Evolutionary conservation across 1,284 basidiomycete species (phyloP), one percentile per base, ranked within the genome.

Genomic region (Xerocomus amazonicus): DNA sequence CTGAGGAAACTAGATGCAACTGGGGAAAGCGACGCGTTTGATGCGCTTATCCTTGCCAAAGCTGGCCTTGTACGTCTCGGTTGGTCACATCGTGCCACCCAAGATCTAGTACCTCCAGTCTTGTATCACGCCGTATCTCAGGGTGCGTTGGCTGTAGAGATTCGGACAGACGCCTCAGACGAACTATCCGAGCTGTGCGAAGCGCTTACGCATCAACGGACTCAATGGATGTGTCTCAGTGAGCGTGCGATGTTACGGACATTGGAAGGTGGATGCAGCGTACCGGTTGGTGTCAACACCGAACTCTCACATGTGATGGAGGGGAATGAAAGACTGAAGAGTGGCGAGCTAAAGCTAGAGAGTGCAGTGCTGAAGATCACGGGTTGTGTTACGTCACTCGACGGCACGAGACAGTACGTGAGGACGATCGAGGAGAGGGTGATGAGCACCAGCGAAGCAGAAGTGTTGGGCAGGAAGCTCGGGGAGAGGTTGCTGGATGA

Each of bases 261-360:
- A 33, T 76, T 99, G 46, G 96, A 99, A 68, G 97, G 97, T 10
- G 97, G 95, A 27, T 99, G 97, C 70, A 95, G 90, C 52, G 93
- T 99, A 1, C 97, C 96, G 0, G 94, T 98, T n/a, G 95, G 96
- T 14, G 87, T 92, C 29, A 75, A 80, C 51, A 87, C 83, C 41
- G 67, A 66, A 46, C 60, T 84, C 54, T 60, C 52, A 1, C 45
- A 55, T 0, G 51, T 62, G 2, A 47, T 59, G 9, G 59, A 59
- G 31, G 60, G 58, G 2, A 19, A 45, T 0, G 58, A 62, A 66
- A 62, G 50, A 65, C 56, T 55, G 66, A 68, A 36, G 58, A 64
- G 48, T 55, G 61, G 43, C 59, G 62, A 52, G 51, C 6, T 53
- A 28, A 64, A 49, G 61, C 54, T 56, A 57, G 68, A 51, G 60